Conservation (phyloP, 2,329 filamentous ascomycete genomes). For the Colletotrichum melonis region DNA sequence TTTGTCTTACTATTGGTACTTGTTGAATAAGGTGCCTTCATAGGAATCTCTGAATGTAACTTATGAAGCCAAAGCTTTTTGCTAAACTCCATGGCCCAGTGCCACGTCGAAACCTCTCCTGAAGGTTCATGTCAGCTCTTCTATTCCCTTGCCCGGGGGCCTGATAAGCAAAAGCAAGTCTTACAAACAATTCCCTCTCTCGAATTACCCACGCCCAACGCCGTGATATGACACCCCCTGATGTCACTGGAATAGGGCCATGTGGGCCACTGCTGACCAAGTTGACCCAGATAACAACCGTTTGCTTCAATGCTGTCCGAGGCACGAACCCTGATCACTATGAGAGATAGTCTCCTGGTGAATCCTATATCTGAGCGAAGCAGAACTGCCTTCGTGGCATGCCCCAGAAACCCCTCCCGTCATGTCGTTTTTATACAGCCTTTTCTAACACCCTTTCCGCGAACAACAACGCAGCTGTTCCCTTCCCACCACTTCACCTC, state of each 20-base stretch:
- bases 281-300: neutral
- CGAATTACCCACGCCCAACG: conserved; percentile 22
- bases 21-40: no score
- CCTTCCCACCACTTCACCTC: conserved; percentile 46
- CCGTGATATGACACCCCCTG: neutral
- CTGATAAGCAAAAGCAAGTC: neutral
- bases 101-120: neutral
- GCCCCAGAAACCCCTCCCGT: neutral
- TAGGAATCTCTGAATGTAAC: no score
- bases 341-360: no score
- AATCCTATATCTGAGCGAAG: neutral
- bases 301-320: neutral
- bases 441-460: neutral
- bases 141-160: neutral
- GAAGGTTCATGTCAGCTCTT: neutral
- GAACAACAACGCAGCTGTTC: neutral
- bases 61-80: no score
- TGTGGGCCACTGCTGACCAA: no score
- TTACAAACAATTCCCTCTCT: conserved; percentile 5
- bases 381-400: neutral
- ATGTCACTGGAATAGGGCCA: neutral
- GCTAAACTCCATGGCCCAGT: neutral
- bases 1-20: no score
- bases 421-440: neutral
- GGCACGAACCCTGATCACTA: neutral